These are phyloP conservation scores for Cochlearia excelsa DNA, from an alignment of 345 rosid genomes.

Conservation along the genomic window DNA sequence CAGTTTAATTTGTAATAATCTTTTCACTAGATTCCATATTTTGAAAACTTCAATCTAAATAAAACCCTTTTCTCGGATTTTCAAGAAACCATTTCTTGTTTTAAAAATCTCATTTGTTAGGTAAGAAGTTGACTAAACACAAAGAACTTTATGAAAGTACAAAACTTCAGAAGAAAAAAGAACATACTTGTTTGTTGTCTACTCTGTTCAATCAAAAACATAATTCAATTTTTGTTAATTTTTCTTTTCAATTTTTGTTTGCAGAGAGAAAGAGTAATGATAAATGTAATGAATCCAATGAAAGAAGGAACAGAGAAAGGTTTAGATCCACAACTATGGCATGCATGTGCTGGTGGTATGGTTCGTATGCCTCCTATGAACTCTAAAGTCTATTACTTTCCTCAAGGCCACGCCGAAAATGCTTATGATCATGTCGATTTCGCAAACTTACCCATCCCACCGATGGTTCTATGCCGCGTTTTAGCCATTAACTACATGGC, in stretches of 20 bases:
- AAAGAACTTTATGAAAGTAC: neutral
- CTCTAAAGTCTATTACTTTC: conserved; percentile 79
- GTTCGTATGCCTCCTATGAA: conserved; percentile 80
- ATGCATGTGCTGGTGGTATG: conserved; percentile 99
- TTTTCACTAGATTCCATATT: conserved; percentile 6
- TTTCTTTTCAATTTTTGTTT: too few relatives aligned
- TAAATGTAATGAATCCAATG: conserved; percentile 9
- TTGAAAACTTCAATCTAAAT: conserved; percentile 20
- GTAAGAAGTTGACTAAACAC: conserved; percentile 31
- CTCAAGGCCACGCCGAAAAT: conserved; percentile 97
- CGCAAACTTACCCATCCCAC: conserved; percentile 44
- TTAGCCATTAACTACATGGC: conserved; percentile 75
- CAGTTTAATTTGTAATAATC: neutral
- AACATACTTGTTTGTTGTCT: neutral
- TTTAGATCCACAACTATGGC: conserved; percentile 94
- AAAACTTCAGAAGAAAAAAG: too few relatives aligned
- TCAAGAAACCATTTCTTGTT: conserved; percentile 7
- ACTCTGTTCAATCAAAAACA: neutral
- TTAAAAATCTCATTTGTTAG: conserved; percentile 27
- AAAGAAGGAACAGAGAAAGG: conserved; percentile 50
- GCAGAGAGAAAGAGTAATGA: too few relatives aligned
- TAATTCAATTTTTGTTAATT: too few relatives aligned
- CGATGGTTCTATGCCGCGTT: conserved; percentile 59
- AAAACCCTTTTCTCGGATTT: conserved; percentile 24
- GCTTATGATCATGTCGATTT: conserved; percentile 61